Evolutionary conservation across 139 green algal genomes (phyloP), one percentile per base, ranked within the genome.

Genomic region (Auxenochlorella pyrenoidosa): DNA sequence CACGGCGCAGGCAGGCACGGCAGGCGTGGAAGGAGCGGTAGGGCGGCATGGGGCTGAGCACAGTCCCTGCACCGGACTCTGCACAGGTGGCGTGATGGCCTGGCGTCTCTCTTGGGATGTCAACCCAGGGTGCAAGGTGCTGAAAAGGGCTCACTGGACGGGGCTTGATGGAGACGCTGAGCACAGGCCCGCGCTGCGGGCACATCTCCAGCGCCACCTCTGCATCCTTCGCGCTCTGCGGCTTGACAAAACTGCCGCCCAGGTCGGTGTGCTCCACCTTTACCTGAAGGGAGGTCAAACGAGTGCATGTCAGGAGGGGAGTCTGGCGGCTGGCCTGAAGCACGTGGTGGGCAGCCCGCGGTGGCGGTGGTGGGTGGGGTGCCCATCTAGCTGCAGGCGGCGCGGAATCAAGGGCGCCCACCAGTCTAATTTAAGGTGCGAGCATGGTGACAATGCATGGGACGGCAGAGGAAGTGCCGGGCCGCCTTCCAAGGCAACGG

Each of bases 201-300:
- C 87, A 84, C 28, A 75, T 79, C n/a, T 58, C 38, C 40, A 91
- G 76, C 26, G 68, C 41, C 19, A 91, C 51, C 51, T 78, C 79
- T 1, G 79, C 70, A 41, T 91, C 83, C 70, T 91, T 91, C 43
- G 43, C 84, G 54, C 43, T 79, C 59, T 88, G 86, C 1, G 84
- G 63, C 43, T 58, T 81, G 15, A 89, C 40, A 22, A 87, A 78
- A n/a, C 21, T 82, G 68, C 88, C 78, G n/a, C 68, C 59, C 16
- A 86, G 40, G 79, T 91, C 88, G 59, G 84, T 87, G 41, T 91
- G 86, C 40, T 91, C 84, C 2, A 91, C 38, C 68, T 82, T 77
- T 8, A 89, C 88, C 88, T 91, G 88, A 4, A 44, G 10, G 24
- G 13, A 36, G 36, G 79, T 0, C 40, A 26, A 26, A 8, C 58